Conservation (phyloP, 768 basidiomycete species). For the Pulveroboletus ravenelii region DNA sequence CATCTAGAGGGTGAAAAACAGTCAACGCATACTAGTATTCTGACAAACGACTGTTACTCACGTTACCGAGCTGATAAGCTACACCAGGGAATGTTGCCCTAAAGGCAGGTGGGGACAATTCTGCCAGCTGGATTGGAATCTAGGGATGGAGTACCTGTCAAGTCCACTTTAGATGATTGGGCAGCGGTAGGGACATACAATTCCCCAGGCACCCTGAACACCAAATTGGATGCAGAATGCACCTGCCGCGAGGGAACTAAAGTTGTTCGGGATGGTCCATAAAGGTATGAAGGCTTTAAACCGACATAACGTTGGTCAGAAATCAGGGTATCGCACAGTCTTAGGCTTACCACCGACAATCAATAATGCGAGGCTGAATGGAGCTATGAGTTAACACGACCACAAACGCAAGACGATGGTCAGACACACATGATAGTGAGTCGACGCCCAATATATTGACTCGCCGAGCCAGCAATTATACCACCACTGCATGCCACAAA, state of each 20-base stretch:
- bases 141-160: conserved; percentile 9
- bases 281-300: conserved; percentile 56
- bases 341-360: conserved; percentile 33
- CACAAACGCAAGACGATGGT: neutral
- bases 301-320: neutral
- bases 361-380: conserved; percentile 15
- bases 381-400: conserved; percentile 1
- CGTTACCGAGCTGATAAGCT: conserved; percentile 79
- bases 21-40: neutral
- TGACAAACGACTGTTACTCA: conserved; percentile 5
- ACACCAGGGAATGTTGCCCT: conserved; percentile 84
- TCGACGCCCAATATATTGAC: conserved; percentile 77
- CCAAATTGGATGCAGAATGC: conserved; percentile 86
- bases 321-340: neutral
- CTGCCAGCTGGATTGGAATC: conserved; percentile 76
- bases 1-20: conserved; percentile 36
- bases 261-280: conserved; percentile 75
- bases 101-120: conserved; percentile 86
- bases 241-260: conserved; percentile 67
- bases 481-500: conserved; percentile 45
- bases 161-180: neutral
- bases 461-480: conserved; percentile 58
- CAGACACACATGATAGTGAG: conserved; percentile 56
- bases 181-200: conserved; percentile 42
- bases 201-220: conserved; percentile 89